Conservation (phyloP, 805 yeast genomes). For the Cyberlindnera mycetangii region DNA sequence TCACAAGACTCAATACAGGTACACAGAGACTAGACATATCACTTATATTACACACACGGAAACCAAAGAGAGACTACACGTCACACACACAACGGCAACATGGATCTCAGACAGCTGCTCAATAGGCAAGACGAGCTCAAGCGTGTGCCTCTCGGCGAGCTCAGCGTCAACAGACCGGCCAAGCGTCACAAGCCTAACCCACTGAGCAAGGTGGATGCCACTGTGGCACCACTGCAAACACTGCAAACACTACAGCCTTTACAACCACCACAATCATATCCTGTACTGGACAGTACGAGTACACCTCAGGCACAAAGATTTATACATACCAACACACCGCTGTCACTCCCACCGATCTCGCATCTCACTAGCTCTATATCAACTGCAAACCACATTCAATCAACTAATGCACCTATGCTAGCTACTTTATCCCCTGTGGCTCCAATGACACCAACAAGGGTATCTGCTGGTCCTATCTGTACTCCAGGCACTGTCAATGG, state of each 20-base stretch:
- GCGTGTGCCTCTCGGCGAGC: slow-evolving; percentile 14
- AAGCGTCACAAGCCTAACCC: slow-evolving; percentile 9
- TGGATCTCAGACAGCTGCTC: slow-evolving; percentile 16
- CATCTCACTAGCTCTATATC: slow-evolving; percentile 6
- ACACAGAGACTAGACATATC: too few species aligned
- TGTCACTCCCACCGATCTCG: slow-evolving; percentile 15
- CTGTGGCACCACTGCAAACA: too few species aligned
- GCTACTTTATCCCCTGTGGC: neutral
- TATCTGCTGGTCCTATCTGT: neutral
- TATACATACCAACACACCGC: neutral
- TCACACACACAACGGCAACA: too few species aligned
- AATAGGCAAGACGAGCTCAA: slow-evolving; percentile 13
- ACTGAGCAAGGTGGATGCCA: neutral
- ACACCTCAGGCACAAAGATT: slow-evolving; percentile 9
- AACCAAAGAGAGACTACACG: too few species aligned
- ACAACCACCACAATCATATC: neutral
- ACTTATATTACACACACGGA: too few species aligned
- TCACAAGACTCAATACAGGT: too few species aligned
- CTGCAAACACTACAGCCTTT: too few species aligned
- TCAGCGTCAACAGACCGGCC: slow-evolving; percentile 5
- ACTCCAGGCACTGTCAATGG: neutral
- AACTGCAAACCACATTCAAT: neutral
- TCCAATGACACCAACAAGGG: slow-evolving; percentile 3
- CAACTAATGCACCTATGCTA: neutral
- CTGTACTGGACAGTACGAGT: neutral